Conservation (phyloP, 164 flowering plant genomes). For the Stephania japonica region DNA sequence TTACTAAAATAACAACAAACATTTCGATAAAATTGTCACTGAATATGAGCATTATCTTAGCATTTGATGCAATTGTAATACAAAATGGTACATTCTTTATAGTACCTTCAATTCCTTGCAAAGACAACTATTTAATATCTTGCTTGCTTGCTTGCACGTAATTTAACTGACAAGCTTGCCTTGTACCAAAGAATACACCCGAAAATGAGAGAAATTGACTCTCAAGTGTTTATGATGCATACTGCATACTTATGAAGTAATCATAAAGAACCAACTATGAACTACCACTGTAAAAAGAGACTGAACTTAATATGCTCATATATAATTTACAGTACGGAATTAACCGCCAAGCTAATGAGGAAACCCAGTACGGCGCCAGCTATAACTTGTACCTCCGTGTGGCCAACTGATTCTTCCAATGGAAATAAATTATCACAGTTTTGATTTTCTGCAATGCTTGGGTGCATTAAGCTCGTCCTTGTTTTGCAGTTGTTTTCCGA, state of each 20-base stretch:
- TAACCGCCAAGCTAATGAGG: conserved; percentile 46
- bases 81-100: too few relatives aligned
- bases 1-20: too few relatives aligned
- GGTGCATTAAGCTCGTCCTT: not conserved
- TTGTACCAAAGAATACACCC: not conserved
- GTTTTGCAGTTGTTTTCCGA: conserved; percentile 6
- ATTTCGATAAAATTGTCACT: too few relatives aligned
- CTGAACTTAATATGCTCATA: not conserved
- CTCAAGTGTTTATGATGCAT: not conserved
- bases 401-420: conserved; percentile 74
- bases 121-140: not conserved
- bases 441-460: not conserved
- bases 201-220: too few relatives aligned
- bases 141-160: too few relatives aligned
- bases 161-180: too few relatives aligned
- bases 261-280: not conserved
- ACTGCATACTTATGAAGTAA: not conserved
- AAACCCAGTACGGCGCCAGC: conserved; percentile 80
- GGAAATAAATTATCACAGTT: not conserved
- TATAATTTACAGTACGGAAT: conserved; percentile 20
- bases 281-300: not conserved
- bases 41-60: too few relatives aligned
- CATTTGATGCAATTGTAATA: too few relatives aligned
- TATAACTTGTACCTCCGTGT: conserved; percentile 65
- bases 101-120: not conserved